Base-by-base conservation (phyloP, 768 basidiomycete genomes). In the Pleurotus cornucopiae region DNA sequence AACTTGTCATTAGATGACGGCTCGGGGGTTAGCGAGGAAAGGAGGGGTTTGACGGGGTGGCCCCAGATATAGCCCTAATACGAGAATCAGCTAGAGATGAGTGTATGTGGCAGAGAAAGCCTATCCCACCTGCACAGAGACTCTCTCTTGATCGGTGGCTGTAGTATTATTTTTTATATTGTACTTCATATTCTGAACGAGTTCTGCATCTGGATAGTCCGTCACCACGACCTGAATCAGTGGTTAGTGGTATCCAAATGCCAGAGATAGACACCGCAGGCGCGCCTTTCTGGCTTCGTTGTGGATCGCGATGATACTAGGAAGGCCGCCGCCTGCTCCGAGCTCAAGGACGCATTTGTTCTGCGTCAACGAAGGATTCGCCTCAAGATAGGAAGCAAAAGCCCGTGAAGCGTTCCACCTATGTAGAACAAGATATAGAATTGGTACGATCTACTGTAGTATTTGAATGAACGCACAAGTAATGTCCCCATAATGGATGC, bases 241-340 rank as follows among this genome's bases (percentile, higher is more conserved):
- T 37, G 20, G 30, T 13, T 16, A 44, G 12, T 16, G 44, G 39
- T 11, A 47, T 49, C 41, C 30, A 37, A 43, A 46, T 23, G 16
- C 18, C 9, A n/a, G 39, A 18, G 4, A 25, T 25, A 25, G 5
- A 25, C 23, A 41, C 9, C 4, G 49, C 20, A n/a, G 12, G 5
- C 20, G 26, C 16, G 91, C 94, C 65, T 80, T 81, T 40, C 67
- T 64, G 0, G 94, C 93, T 0, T 86, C 88, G 57, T 84, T 86
- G 40, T 86, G 80, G 0, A 79, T 82, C 0, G 86, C 75, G 2
- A 95, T 81, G 5, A 99, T 76, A 3, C 89, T 84, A 0, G 97
- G 97, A 5, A 98, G 74, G 2, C 86, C 96, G 1, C 92, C 95
- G 0, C 94, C 97, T 0, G 97, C 97, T 0, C 97, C 97, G 0